Percentiles rank a stretch among this genome's conserved stretches.
Conservation (phyloP, 352 stramenopile genomes). For the Elongisporangium senticosum region DNA sequence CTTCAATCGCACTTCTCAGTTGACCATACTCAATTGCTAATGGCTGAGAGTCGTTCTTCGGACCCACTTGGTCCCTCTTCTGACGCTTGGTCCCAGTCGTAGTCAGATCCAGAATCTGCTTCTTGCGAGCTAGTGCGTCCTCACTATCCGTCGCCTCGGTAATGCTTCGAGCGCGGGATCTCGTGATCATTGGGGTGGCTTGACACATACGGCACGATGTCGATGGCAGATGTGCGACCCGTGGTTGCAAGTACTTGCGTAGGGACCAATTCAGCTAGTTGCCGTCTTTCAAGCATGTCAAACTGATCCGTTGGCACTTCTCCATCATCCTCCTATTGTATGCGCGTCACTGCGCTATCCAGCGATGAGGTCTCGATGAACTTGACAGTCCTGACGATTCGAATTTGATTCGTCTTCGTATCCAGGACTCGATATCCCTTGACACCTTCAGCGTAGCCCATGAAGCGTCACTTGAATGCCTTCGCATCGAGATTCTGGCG, state of each 20-base stretch:
- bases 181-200: slow-evolving; percentile 5
- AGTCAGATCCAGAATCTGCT: background rate
- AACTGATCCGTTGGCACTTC: too few relatives aligned
- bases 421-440: slow-evolving; percentile 15
- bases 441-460: slow-evolving; percentile 14
- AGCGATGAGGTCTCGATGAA: too few relatives aligned
- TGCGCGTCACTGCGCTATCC: too few relatives aligned
- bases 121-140: slow-evolving; percentile 3
- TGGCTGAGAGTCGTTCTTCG: background rate
- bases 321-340: too few relatives aligned
- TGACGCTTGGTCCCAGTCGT: slow-evolving; percentile 6
- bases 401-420: slow-evolving; percentile 1
- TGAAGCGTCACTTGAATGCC: slow-evolving; percentile 14
- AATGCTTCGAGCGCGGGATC: slow-evolving; percentile 2
- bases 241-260: too few relatives aligned
- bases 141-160: slow-evolving; percentile 5
- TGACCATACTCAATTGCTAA: slow-evolving; percentile 3
- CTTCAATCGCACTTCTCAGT: slow-evolving; percentile 1
- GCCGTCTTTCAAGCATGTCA: too few relatives aligned
- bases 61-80: slow-evolving; percentile 3
- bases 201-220: slow-evolving; percentile 6
- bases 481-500: slow-evolving; percentile 14
- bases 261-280: too few relatives aligned
- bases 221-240: too few relatives aligned
- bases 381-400: slow-evolving; percentile 1